phyloP scores from a whole-genome alignment of 768 basidiomycete species.

The Pilatotrama ljubarskyi region DNA sequence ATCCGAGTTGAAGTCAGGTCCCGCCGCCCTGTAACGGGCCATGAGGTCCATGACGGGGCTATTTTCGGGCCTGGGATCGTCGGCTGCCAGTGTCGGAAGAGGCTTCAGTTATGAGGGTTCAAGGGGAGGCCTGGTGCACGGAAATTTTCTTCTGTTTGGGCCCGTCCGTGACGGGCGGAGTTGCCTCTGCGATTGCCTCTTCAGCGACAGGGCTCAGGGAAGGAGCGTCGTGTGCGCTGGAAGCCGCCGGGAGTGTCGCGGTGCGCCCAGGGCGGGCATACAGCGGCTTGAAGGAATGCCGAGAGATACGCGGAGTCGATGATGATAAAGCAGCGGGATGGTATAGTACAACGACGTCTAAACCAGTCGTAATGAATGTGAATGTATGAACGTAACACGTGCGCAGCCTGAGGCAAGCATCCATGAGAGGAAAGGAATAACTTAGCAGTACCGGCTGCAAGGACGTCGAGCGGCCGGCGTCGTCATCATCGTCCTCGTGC shows the following conservation, averaged over 20 bases:
- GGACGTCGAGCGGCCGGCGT: not conserved
- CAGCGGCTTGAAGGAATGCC: not conserved
- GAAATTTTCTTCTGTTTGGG: not conserved
- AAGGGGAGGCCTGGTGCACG: not conserved
- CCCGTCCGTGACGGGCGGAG: not conserved
- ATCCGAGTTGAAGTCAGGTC: not conserved
- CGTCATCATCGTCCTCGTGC: not conserved
- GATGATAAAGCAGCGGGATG: not conserved
- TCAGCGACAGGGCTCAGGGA: no score
- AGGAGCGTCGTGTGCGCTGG: no score
- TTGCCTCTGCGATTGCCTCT: no score
- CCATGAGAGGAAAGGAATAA: not conserved
- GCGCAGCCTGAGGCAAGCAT: not conserved
- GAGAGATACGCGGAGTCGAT: no score
- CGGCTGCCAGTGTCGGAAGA: not conserved
- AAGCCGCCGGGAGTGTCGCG: no score
- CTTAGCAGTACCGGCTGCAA: not conserved
- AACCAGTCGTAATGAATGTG: not conserved
- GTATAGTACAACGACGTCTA: not conserved
- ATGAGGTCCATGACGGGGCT: not conserved
- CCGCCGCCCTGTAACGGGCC: not conserved
- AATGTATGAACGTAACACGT: no score
- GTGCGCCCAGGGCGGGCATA: no score
- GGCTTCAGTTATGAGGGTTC: not conserved
- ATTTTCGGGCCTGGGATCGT: constrained; percentile 1